Base-by-base conservation (phyloP, 108 stramenopile species). In the Cylindrotheca closterium region DNA sequence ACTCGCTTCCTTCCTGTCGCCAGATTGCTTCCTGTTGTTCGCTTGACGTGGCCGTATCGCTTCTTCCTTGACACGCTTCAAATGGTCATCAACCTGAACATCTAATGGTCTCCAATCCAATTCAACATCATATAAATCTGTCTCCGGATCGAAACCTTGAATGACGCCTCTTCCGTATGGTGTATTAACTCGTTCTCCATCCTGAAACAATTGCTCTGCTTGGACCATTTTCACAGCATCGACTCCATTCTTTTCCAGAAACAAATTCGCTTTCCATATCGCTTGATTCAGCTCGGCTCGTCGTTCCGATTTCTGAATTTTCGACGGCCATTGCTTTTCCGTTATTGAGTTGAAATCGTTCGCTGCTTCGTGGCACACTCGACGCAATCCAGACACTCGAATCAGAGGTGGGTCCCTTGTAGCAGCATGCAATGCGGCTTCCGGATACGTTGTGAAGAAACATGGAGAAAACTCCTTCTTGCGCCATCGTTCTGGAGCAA, bases 351-450 rank as follows among this genome's bases (percentile, higher is more conserved):
- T 34, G 65, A 95, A 95, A 68, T 95, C 94, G 52, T 69, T 69
- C 2, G 85, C 89, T 28, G 94, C 86, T 60, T 95, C 91, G 42
- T 73, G 63, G 65, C 94, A 95, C 5, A 95, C 81, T 50, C 91
- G 71, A 24, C 73, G 71, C 34, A 95, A 65, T 22, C 88, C 94
- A 26, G 63, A 79, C 45, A 92, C 75, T 26, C 84, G 77, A 59
- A 95, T 95, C 33, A 95, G 60, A 19, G 91, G 91, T 21, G 91
- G 88, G 29, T 81, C 62, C 24, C 75, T 55, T 25, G 77, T 85
- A n/a, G 90, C 93, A 18, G 97, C 97, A 74, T 94, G 86, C 1
- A 97, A 68, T 1, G 96, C 97, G 18, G 97, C 97, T 58, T 96
- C 95, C 12, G 95, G 87, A 67, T 95, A 98, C 0, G 88, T 94